Base-by-base conservation (phyloP, 176 grass and related monocot genomes). In the Oryza brachyantha region DNA sequence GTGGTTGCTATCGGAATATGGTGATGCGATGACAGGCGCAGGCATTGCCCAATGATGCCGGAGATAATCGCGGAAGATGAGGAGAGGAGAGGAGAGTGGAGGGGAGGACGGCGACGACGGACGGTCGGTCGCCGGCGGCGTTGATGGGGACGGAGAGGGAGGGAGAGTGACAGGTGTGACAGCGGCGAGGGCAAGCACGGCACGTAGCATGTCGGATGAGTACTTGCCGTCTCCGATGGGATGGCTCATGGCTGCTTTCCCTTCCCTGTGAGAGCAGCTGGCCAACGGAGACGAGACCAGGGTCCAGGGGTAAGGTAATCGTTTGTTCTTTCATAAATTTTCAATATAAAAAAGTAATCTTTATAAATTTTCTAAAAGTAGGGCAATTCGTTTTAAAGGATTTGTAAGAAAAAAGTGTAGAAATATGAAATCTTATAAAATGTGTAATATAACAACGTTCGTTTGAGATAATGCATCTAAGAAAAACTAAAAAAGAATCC, bases 111-210 rank as follows among this genome's bases (percentile, higher is more conserved):
- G 42, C 42, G 42, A 16, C 42, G 42, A 45, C 52, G 52, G n/a
- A 22, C 52, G 24, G 52, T 24, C 14, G 2, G 39, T 70, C 25
- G 26, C 40, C 25, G 38, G n/a, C 5, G 46, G n/a, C 5, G 46
- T 7, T 69, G 77, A 58, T 79, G 2, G 64, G 13, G 64, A 58
- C 22, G 64, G n/a, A n/a, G n/a, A n/a, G n/a, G 68, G 67, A 13
- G 13, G 34, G 13, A 64, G 17, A 55, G 50, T 54, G 50, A 55
- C 48, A 19, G 48, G 42, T 0, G 5, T 10, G 67, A 50, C 39
- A 29, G 68, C 11, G 25, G 10, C 38, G 39, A 46, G 68, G 2
- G 40, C 39, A 72, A 21, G 46, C 69, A 52, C 28, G 8, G 69
- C 69, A 72, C 43, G 29, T 4, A 17, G 10, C 42, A 19, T 46